Conservation (phyloP, 2,329 filamentous ascomycete genomes). For the Plenodomus tracheiphilus region DNA sequence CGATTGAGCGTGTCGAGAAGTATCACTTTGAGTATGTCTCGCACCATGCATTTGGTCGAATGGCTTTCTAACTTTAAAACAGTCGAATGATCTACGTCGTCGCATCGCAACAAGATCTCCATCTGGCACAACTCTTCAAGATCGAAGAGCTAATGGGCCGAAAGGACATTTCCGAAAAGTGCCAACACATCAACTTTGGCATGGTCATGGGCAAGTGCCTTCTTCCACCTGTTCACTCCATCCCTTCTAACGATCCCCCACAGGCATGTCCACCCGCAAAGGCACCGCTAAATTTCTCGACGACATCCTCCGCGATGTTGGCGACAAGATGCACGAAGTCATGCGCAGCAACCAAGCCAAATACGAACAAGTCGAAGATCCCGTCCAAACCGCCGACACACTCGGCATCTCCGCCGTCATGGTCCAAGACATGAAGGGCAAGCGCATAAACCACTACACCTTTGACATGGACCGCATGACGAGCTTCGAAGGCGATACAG, state of each 20-base stretch:
- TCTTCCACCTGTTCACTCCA: not conserved
- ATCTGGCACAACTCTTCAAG: constrained; percentile 67
- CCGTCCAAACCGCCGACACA: constrained; percentile 78
- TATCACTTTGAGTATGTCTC: constrained; percentile 59
- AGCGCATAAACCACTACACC: constrained; percentile 71
- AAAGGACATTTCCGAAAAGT: constrained; percentile 62
- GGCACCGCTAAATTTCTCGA: constrained; percentile 59
- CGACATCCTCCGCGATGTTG: constrained; percentile 62
- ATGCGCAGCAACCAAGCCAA: constrained; percentile 91
- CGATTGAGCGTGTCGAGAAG: constrained; percentile 63
- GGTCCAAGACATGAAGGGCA: constrained; percentile 97
- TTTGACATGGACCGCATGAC: constrained; percentile 84
- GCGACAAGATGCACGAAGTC: constrained; percentile 95
- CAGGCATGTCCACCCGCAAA: constrained; percentile 63
- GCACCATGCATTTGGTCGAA: not conserved
- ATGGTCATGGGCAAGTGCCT: constrained; percentile 59
- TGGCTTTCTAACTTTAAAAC: not conserved
- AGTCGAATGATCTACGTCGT: constrained; percentile 69
- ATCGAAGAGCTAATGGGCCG: constrained; percentile 64
- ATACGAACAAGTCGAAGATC: constrained; percentile 86
- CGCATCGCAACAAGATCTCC: constrained; percentile 66
- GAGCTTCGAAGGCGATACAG: constrained; percentile 82
- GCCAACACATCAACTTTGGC: constrained; percentile 68
- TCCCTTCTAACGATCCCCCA: not conserved
- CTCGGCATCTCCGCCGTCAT: constrained; percentile 94